phyloP scores from a whole-genome alignment of 805 yeast genomes.

The Kodamaea restingae region DNA sequence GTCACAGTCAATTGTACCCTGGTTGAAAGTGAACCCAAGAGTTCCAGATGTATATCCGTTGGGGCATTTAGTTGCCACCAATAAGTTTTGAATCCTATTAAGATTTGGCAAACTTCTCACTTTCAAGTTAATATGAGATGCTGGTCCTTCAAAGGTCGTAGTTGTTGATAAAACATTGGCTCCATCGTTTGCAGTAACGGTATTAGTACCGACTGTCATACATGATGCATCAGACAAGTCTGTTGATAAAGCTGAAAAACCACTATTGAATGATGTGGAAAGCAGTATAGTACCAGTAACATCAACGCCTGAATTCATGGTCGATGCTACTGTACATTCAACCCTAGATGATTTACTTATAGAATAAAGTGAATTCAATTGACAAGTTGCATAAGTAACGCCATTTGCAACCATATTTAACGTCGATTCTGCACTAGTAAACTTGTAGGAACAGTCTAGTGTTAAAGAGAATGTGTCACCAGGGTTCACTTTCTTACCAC shows the following conservation, averaged over 20 bases:
- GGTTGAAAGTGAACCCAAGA: constrained; percentile 17
- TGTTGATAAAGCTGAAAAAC: constrained; percentile 5
- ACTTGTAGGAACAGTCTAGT: constrained; percentile 16
- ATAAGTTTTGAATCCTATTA: constrained; percentile 7
- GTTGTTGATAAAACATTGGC: constrained; percentile 7
- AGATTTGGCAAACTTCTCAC: constrained; percentile 3
- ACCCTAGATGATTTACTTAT: constrained; percentile 9
- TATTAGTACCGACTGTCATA: constrained; percentile 19
- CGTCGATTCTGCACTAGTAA: constrained; percentile 8
- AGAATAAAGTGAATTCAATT: constrained; percentile 11
- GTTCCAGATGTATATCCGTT: constrained; percentile 21
- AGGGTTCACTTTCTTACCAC: constrained; percentile 4
- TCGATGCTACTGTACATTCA: constrained; percentile 10
- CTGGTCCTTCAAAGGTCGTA: constrained; percentile 2
- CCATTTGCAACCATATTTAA: constrained; percentile 10
- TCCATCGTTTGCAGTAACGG: constrained; percentile 16
- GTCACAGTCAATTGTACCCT: constrained; percentile 19
- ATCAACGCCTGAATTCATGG: constrained; percentile 1
- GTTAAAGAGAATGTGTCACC: constrained; percentile 18
- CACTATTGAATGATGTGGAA: constrained; percentile 20
- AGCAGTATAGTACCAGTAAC: constrained; percentile 12
- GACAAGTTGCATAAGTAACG: constrained; percentile 21
- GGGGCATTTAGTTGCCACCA: constrained; percentile 16
- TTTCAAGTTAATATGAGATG: not conserved
- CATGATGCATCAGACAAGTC: constrained; percentile 18